phyloP scores from a whole-genome alignment of 495 filamentous ascomycete species.

The Astrothelium subdiscretum region DNA sequence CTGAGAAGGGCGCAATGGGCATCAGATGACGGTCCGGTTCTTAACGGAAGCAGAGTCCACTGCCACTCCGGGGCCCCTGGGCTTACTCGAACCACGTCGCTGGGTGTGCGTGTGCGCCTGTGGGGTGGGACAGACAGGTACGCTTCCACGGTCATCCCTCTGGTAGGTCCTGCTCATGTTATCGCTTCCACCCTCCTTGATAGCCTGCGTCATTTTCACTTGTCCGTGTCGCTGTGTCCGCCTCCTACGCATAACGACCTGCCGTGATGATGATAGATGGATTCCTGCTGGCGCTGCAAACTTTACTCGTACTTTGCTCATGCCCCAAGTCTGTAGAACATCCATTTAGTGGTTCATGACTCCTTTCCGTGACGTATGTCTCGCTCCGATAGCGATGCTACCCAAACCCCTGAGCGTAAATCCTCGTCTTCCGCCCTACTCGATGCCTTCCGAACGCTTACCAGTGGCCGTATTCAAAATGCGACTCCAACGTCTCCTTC shows the following conservation, averaged over 20 bases:
- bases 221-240: not conserved
- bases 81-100: not conserved
- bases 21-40: not conserved
- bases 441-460: slow-evolving; percentile 19
- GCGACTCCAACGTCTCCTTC: slow-evolving; percentile 11
- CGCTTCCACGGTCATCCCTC: not conserved
- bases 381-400: slow-evolving; percentile 14
- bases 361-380: slow-evolving; percentile 13
- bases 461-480: slow-evolving; percentile 11
- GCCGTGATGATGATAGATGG: not conserved
- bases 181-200: not conserved
- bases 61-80: too few relatives aligned
- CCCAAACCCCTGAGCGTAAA: slow-evolving; percentile 18
- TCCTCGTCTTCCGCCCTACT: slow-evolving; percentile 18
- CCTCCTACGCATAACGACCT: not conserved
- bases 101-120: not conserved
- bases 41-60: not conserved
- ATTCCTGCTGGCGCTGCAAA: not conserved
- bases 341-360: not conserved
- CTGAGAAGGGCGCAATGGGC: too few relatives aligned
- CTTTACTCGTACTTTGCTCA: not conserved
- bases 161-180: not conserved
- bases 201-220: not conserved
- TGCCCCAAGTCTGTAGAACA: not conserved
- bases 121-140: not conserved